Conservation (phyloP, 768 basidiomycete species). For the Lentinula sp. region DNA sequence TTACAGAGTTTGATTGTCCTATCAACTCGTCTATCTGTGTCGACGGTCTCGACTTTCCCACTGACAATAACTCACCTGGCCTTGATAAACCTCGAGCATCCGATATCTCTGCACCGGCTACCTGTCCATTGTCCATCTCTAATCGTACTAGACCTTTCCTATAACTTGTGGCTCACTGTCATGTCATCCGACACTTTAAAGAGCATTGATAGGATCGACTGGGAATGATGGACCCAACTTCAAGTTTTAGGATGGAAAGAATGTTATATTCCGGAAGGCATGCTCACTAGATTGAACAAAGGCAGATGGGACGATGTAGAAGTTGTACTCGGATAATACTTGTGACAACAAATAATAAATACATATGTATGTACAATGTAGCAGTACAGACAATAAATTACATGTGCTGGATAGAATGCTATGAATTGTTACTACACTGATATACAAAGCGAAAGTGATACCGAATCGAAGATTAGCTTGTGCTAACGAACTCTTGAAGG, state of each 20-base stretch:
- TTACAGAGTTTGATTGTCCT: constrained; percentile 48
- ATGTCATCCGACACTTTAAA: constrained; percentile 21
- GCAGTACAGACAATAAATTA: neutral
- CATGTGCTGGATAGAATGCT: neutral
- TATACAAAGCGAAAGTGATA: neutral
- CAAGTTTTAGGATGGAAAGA: constrained; percentile 50
- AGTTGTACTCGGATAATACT: neutral
- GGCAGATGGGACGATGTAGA: constrained; percentile 61
- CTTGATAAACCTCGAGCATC: constrained; percentile 43
- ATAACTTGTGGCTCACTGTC: constrained; percentile 43
- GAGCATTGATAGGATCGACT: constrained; percentile 46
- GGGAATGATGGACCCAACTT: constrained; percentile 51
- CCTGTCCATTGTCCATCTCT: constrained; percentile 58
- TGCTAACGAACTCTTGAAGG: constrained; percentile 45
- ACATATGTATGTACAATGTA: neutral
- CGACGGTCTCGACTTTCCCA: constrained; percentile 47
- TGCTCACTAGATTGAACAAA: constrained; percentile 44
- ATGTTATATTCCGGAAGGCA: constrained; percentile 39
- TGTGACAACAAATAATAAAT: neutral
- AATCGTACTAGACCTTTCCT: constrained; percentile 61
- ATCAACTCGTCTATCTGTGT: constrained; percentile 36
- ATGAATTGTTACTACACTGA: neutral
- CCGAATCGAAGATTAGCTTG: neutral
- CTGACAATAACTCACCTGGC: constrained; percentile 60
- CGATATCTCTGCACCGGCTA: constrained; percentile 50